Base-by-base conservation (phyloP, 306 rosid species). In the Vigna nakashimae region DNA sequence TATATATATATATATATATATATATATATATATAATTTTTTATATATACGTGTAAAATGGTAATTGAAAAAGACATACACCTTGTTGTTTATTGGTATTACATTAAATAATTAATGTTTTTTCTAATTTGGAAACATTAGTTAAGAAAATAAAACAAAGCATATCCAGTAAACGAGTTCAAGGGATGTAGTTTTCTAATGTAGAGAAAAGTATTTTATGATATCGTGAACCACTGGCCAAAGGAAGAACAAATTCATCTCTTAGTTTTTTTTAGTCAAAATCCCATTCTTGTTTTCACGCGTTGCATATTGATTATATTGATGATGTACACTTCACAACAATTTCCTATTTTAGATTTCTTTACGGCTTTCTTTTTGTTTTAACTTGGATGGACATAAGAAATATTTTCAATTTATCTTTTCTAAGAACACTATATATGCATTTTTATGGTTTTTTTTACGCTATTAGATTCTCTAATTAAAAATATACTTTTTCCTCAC, bases 141-240 rank as follows among this genome's bases (percentile, higher is more conserved):
- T 52, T 4, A 71, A 17, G 20, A 11, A 34, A 36, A 34, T 56
- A 38, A 72, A 52, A 7, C 5, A 59, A 69, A 59, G 76, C 20
- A 20, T 24, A 49, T 45, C 40, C 57, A 57, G 38, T n/a, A 46
- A 11, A 48, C 51, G 40, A 69, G 48, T n/a, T 55, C 45, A 77
- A 55, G 51, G 13, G 43, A 4, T 14, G n/a, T 22, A 38, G 12
- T 22, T 70, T 10, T 28, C 46, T 30, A 45, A 50, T 6, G 4
- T 17, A n/a, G 15, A n/a, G 53, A 18, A 69, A 13, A 14, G 40
- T 2, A 36, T 9, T 36, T 68, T 7, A 11, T 10, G 64, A 40
- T 75, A 60, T 49, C 38, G 30, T 58, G 9, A 58, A 58, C 30
- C 65, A 12, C 30, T 3, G 0, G 64, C 63, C 12, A 62, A 34